Base-by-base conservation (phyloP, 2,329 filamentous ascomycete genomes). In the Colletotrichum sp. region DNA sequence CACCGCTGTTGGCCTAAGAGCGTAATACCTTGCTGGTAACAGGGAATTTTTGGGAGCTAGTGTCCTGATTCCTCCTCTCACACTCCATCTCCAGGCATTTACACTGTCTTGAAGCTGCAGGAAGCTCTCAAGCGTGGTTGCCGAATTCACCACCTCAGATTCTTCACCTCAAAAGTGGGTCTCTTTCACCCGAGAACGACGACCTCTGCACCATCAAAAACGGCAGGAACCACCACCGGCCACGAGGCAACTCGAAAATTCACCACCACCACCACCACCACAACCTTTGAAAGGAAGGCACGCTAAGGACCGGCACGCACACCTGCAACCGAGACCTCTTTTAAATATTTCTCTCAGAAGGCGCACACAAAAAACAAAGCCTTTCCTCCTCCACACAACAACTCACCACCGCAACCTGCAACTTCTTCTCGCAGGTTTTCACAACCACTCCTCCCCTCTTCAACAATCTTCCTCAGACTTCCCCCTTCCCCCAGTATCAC, bases 1-100 rank as follows among this genome's bases (percentile, higher is more conserved):
- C 64, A 68, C 65, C 18, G 64, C 70, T 73, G 36, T 68, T 68
- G 63, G 30, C 34, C 70, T 68, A 65, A 64, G 44, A 76, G 70
- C 70, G 73, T 73, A 30, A 68, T 59, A 76, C 69, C 73, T 76
- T 68, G 70, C 21, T 36, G 57, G n/a, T n/a, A 64, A 55, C 57
- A 76, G 39, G 65, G 36, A 16, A 34, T n/a, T 57, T 63, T 73
- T 69, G 63, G 16, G 13, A 72, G 28, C n/a, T n/a, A 12, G 44
- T 21, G 15, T 44, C 36, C 63, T 32, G 26, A 52, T 10, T 49
- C 13, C 44, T 13, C 16, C 68, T 34, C 49, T 71, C 30, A 52
- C 10, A 52, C 44, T 57, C 32, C 39, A 59, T 55, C 65, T 30
- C 32, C 69, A 72, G 55, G 32, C 68, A 63, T 24, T 49, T n/a